Percentiles rank a stretch among this genome's conserved stretches.
Conservation (phyloP, 805 yeast genomes). For the Kurtzmaniella cleridarum region DNA sequence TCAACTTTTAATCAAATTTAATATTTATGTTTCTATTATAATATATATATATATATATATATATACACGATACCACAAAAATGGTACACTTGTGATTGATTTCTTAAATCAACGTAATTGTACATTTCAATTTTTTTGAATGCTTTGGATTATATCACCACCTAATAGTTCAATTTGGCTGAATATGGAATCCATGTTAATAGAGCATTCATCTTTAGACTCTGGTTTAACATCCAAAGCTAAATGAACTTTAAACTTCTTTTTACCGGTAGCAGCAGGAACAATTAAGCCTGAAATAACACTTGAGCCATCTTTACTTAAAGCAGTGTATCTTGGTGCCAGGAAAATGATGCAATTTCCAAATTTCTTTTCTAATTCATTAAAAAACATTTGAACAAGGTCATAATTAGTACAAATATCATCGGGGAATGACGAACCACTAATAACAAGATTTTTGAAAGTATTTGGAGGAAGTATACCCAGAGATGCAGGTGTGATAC, state of each 20-base stretch:
- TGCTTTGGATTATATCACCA: constrained; percentile 48
- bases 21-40: neutral
- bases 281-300: constrained; percentile 79
- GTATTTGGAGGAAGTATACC: constrained; percentile 53
- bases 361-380: constrained; percentile 59
- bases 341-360: constrained; percentile 70
- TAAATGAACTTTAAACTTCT: constrained; percentile 73
- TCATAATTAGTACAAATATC: constrained; percentile 49
- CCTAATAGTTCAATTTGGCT: constrained; percentile 67
- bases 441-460: constrained; percentile 56
- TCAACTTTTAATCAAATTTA: neutral
- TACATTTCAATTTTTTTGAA: constrained; percentile 26
- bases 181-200: constrained; percentile 70
- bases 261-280: constrained; percentile 53
- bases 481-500: constrained; percentile 36
- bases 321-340: constrained; percentile 48
- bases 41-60: neutral
- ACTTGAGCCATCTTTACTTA: constrained; percentile 50
- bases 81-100: neutral
- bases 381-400: constrained; percentile 53
- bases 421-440: constrained; percentile 38
- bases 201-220: constrained; percentile 43
- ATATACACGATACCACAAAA: neutral
- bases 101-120: constrained; percentile 14
- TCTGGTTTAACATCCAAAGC: constrained; percentile 71